Evolutionary conservation across 169 alveolate genomes (phyloP).

Genomic region (Eimeria acervulina): DNA sequence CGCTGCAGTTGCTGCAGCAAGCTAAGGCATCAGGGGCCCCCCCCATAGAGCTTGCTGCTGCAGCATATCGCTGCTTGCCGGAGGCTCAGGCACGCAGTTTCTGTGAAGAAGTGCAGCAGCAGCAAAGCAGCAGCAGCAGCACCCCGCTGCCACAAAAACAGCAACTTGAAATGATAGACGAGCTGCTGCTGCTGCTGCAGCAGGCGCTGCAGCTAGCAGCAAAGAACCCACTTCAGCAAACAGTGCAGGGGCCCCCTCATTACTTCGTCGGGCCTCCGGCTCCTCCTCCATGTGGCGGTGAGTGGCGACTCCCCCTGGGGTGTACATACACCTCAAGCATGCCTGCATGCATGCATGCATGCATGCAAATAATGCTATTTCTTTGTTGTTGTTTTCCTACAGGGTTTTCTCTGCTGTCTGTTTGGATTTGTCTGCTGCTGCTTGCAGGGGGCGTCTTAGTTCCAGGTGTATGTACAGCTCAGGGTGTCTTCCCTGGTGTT

Average conservation of each 20-base stretch:
- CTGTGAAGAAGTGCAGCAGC: neutral
- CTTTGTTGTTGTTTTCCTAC: too few relatives aligned
- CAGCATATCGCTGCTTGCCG: slow-evolving; percentile 52
- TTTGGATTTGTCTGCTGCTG: neutral
- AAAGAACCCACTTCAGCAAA: neutral
- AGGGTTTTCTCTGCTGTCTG: neutral
- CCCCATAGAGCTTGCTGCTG: slow-evolving; percentile 15
- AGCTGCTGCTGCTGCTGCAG: slow-evolving; percentile 67
- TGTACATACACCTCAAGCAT: neutral
- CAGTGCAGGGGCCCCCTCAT: neutral
- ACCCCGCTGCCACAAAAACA: slow-evolving; percentile 8
- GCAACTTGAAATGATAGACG: slow-evolving; percentile 3
- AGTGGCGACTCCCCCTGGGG: neutral
- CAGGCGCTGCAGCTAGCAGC: slow-evolving; percentile 42
- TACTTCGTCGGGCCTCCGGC: neutral
- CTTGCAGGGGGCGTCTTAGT: neutral
- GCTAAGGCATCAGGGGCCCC: slow-evolving; percentile 30
- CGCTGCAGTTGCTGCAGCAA: slow-evolving; percentile 28
- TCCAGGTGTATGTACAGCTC: slow-evolving; percentile 8
- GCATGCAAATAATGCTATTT: too few relatives aligned
- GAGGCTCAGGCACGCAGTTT: neutral
- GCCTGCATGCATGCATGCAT: neutral
- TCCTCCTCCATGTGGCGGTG: slow-evolving; percentile 46
- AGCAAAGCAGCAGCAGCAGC: neutral
- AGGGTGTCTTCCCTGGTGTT: neutral